Evolutionary conservation across 257 asterid species (phyloP), one percentile per base, ranked within the genome.

Genomic region (Paraleonurus japonicus): DNA sequence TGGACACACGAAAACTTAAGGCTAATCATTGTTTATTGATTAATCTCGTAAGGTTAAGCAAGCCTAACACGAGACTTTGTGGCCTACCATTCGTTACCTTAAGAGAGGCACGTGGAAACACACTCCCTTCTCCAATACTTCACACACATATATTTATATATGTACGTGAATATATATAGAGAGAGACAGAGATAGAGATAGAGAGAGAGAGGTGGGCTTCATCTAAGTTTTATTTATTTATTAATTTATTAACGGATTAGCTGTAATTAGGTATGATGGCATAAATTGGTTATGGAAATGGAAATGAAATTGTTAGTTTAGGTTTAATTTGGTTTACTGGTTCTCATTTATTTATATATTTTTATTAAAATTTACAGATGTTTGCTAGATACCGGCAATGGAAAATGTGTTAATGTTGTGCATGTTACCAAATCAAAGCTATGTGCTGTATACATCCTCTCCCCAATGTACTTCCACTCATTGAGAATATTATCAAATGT

Each of bases 31-130:
- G 19, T 68, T 60, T 32, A 75, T 28, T 43, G 7, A 8, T 0
- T 60, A 48, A 59, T 11, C 68, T 8, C 50, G 2, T 28, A 57
- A 8, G 19, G 48, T 41, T 26, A 4, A 11, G 76, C 60, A 57
- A 63, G 77, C 12, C 13, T 7, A 2, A 54, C 84, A 75, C 81
- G 69, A 51, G 76, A 22, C 13, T 24, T 51, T 1, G 16, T 7
- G 24, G 20, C 17, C 28, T 23, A 7, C 9, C 23, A 48, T 57
- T 68, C 62, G 11, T 17, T 33, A 12, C 67, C 77, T 33, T 35
- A 5, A 19, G 71, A 28, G 19, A 54, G 4, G 37, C 81, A 72
- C 81, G 81, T 77, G 81, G 45, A 67, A 37, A 15, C 81, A 59
- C 77, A 35, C 45, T 48, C 48, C n/a, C 37, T 32, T 24, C 24